phyloP scores from a whole-genome alignment of 768 basidiomycete species.

The Crucibulum laeve region DNA sequence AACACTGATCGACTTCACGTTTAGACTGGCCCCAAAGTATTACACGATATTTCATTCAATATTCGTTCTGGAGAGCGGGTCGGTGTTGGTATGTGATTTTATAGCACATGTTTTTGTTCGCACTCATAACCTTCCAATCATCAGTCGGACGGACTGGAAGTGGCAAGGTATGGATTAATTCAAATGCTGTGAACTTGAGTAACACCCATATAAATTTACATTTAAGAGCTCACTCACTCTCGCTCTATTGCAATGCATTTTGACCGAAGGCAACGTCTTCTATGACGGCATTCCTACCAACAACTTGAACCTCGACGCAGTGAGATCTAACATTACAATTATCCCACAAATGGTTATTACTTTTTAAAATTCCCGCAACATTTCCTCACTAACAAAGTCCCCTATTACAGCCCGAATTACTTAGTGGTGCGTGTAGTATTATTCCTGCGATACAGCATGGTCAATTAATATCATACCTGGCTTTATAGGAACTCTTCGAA shows the following conservation, averaged over 20 bases:
- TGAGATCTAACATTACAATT: conserved; percentile 52
- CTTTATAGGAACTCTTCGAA: conserved; percentile 34
- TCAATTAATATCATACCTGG: background rate
- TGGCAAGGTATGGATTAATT: conserved; percentile 24
- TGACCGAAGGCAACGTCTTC: conserved; percentile 44
- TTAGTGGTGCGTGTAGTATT: conserved; percentile 19
- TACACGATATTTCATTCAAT: conserved; percentile 42
- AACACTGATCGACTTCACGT: background rate
- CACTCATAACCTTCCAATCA: background rate
- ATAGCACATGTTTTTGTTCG: background rate
- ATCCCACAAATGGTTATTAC: conserved; percentile 38
- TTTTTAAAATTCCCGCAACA: background rate
- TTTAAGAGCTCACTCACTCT: conserved; percentile 43
- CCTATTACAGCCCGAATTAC: conserved; percentile 30
- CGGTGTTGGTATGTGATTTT: conserved; percentile 35
- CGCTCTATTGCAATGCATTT: conserved; percentile 48
- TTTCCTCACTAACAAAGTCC: background rate
- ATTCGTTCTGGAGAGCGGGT: conserved; percentile 49
- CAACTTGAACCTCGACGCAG: conserved; percentile 44
- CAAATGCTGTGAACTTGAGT: background rate
- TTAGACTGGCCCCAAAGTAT: conserved; percentile 39
- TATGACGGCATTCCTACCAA: conserved; percentile 46
- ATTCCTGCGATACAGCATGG: background rate
- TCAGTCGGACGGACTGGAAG: conserved; percentile 33
- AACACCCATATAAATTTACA: background rate